A percentile compares a stretch with the other conserved stretches of the same genome.
These are phyloP conservation scores for Rutstroemia sp. DNA, from an alignment of 2,329 filamentous ascomycete species.

Conservation along the genomic window DNA sequence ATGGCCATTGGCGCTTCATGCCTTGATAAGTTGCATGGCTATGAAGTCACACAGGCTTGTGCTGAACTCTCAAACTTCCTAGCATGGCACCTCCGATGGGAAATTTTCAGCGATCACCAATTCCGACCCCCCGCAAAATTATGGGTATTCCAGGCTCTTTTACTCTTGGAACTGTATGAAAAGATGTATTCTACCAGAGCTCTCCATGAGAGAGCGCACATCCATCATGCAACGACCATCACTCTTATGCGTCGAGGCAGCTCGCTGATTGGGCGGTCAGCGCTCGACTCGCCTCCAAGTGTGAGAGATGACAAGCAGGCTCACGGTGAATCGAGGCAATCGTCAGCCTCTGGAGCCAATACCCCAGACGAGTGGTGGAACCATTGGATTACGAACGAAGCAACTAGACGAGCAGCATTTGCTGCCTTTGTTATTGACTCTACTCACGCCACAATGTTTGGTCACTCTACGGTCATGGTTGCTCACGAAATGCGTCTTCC, in stretches of 20 bases:
- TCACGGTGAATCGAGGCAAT: slow-evolving; percentile 48
- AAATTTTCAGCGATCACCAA: slow-evolving; percentile 85
- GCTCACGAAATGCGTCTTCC: slow-evolving; percentile 90
- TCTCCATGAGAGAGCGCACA: slow-evolving; percentile 89
- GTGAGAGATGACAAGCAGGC: slow-evolving; percentile 40
- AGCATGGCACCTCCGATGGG: slow-evolving; percentile 86
- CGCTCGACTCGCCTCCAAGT: slow-evolving; percentile 76
- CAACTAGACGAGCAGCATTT: slow-evolving; percentile 82
- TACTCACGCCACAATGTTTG: slow-evolving; percentile 96
- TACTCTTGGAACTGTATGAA: slow-evolving; percentile 88
- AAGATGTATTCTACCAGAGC: slow-evolving; percentile 95
- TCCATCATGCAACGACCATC: slow-evolving; percentile 92
- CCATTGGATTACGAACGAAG: slow-evolving; percentile 90
- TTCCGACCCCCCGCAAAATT: slow-evolving; percentile 89
- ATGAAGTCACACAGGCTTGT: slow-evolving; percentile 66
- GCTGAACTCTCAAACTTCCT: slow-evolving; percentile 82
- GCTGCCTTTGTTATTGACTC: slow-evolving; percentile 93
- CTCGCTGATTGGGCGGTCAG: slow-evolving; percentile 79
- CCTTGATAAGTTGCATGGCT: slow-evolving; percentile 73
- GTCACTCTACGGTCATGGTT: slow-evolving; percentile 93
- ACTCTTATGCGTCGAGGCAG: slow-evolving; percentile 91
- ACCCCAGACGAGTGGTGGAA: slow-evolving; percentile 90
- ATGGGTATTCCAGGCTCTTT: slow-evolving; percentile 89
- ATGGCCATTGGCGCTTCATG: slow-evolving; percentile 91
- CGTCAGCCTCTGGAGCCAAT: slow-evolving; percentile 56